A percentile compares a stretch with the other conserved stretches of the same genome.
Conservation (phyloP, 306 rosid species). For the Oemleria cerasiformis region DNA sequence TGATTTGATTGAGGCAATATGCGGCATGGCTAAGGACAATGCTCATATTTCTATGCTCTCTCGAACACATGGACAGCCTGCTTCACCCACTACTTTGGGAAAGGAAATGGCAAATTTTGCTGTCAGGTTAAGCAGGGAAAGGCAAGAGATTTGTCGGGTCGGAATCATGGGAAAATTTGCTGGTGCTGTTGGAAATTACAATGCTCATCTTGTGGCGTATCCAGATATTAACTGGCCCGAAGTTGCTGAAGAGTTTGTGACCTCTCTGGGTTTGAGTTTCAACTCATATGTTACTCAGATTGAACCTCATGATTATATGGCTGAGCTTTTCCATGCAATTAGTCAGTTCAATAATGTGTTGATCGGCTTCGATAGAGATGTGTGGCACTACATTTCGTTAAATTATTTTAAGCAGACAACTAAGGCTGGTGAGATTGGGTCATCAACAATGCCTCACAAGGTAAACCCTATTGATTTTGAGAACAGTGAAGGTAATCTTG, state of each 20-base stretch:
- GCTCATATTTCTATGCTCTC: constrained; percentile 78
- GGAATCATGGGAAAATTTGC: constrained; percentile 83
- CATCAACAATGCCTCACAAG: constrained; percentile 89
- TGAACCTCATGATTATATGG: constrained; percentile 93
- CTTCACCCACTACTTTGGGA: constrained; percentile 92
- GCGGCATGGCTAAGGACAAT: constrained; percentile 58
- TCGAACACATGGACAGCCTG: constrained; percentile 96
- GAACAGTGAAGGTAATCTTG: constrained; percentile 90
- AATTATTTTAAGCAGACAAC: constrained; percentile 82
- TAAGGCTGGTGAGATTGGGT: constrained; percentile 33
- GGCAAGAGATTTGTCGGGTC: constrained; percentile 58
- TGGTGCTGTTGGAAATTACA: constrained; percentile 93
- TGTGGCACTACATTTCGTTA: constrained; percentile 86
- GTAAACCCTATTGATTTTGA: constrained; percentile 97
- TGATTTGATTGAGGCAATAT: constrained; percentile 50
- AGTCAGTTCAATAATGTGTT: constrained; percentile 70
- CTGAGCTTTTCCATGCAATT: constrained; percentile 66
- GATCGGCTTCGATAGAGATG: constrained; percentile 74
- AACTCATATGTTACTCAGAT: constrained; percentile 87
- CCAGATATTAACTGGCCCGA: constrained; percentile 69
- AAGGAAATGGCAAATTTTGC: constrained; percentile 95
- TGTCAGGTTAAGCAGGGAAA: constrained; percentile 70
- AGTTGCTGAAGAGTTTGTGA: constrained; percentile 67
- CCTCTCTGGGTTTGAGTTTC: constrained; percentile 71
- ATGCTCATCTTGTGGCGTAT: constrained; percentile 85